phyloP scores from a whole-genome alignment of 1,284 basidiomycete genomes.

The Leccinum ponderosum region DNA sequence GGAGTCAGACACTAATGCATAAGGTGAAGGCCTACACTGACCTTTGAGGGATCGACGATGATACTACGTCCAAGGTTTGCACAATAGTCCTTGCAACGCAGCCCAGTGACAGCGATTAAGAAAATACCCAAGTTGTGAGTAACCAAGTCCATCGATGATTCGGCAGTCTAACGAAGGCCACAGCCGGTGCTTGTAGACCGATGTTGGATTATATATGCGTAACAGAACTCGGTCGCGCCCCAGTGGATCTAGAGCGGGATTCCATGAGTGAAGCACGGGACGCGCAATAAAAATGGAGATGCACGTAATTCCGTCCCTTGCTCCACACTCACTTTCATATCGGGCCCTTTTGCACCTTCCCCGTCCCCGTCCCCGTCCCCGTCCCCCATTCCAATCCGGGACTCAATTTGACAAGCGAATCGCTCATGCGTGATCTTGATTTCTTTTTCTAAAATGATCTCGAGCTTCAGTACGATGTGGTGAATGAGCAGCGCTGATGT shows the following conservation, averaged over 20 bases:
- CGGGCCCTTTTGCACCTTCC: too few species aligned
- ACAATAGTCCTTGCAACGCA: conserved; percentile 93
- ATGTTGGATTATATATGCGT: conserved; percentile 94
- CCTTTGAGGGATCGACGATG: conserved; percentile 91
- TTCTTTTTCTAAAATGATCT: too few species aligned
- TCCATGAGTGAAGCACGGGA: conserved; percentile 6
- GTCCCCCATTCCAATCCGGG: too few species aligned
- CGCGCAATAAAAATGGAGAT: too few species aligned
- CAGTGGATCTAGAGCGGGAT: conserved; percentile 73
- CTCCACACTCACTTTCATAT: too few species aligned
- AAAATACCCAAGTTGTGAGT: conserved; percentile 86
- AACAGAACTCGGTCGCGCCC: conserved; percentile 88
- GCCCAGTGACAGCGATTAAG: conserved; percentile 76
- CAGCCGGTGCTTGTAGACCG: conserved; percentile 81
- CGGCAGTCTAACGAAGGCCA: conserved; percentile 85
- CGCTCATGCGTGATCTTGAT: too few species aligned
- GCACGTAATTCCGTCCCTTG: too few species aligned
- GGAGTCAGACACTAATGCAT: conserved; percentile 4
- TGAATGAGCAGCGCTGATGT: too few species aligned
- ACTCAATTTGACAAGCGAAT: too few species aligned
- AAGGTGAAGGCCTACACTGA: conserved; percentile 34
- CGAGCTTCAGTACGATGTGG: too few species aligned
- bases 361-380: too few species aligned
- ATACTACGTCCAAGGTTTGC: conserved; percentile 92
- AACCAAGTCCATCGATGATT: conserved; percentile 82